A percentile compares a stretch with the other conserved stretches of the same genome.
Conservation (phyloP, 805 yeast genomes). For the Lachancea dasiensis region DNA sequence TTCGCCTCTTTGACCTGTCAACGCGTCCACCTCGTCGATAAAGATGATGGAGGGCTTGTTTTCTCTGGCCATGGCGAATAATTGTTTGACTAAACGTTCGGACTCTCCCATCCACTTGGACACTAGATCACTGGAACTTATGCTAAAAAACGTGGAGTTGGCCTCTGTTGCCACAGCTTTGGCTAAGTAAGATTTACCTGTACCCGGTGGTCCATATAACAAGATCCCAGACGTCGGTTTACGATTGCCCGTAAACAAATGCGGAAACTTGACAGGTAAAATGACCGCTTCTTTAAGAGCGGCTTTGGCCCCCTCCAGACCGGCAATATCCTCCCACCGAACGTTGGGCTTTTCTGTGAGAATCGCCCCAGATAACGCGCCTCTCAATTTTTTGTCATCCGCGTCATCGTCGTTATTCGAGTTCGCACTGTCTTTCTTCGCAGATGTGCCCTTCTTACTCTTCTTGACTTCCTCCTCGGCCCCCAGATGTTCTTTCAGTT, state of each 20-base stretch:
- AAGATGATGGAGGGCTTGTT: constrained; percentile 92
- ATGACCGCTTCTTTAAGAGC: constrained; percentile 97
- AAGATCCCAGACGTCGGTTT: constrained; percentile 89
- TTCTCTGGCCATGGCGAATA: constrained; percentile 94
- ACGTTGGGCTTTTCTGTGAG: constrained; percentile 89
- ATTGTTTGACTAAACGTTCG: constrained; percentile 90
- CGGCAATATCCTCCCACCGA: constrained; percentile 93
- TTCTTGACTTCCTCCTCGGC: constrained; percentile 55
- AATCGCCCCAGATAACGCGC: constrained; percentile 89
- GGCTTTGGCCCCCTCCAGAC: constrained; percentile 90
- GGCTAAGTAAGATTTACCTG: constrained; percentile 95
- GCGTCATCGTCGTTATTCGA: constrained; percentile 65
- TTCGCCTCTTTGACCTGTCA: constrained; percentile 97
- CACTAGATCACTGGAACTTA: constrained; percentile 92
- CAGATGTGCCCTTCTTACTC: constrained; percentile 38
- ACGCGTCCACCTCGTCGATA: constrained; percentile 96
- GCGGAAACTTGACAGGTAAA: constrained; percentile 93
- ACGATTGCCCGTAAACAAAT: constrained; percentile 87
- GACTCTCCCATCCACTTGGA: constrained; percentile 99
- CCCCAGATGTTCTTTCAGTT: constrained; percentile 81
- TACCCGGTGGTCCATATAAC: constrained; percentile 91
- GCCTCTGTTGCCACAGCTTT: constrained; percentile 99
- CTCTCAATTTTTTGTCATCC: constrained; percentile 82
- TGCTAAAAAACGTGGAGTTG: constrained; percentile 92
- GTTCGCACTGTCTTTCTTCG: constrained; percentile 53